phyloP scores from a whole-genome alignment of 2,329 filamentous ascomycete species.

The Paraconiothyrium sp. region DNA sequence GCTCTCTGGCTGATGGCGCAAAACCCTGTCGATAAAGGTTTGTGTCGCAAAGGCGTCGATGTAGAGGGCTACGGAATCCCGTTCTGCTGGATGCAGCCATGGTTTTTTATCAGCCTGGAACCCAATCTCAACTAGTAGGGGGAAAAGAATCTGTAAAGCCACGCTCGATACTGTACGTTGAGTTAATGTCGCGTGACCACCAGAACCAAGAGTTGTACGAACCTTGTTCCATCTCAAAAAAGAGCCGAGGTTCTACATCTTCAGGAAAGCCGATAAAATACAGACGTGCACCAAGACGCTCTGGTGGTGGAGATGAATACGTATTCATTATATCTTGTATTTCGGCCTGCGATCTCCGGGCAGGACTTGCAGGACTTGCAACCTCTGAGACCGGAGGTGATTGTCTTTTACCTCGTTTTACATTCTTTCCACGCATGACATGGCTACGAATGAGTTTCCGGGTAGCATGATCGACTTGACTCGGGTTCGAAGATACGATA shows the following conservation, averaged over 20 bases:
- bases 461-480: conserved; percentile 31
- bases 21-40: background rate
- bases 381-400: background rate
- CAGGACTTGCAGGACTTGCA: conserved; percentile 20
- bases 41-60: background rate
- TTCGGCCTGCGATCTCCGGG: background rate
- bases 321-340: background rate
- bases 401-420: conserved; percentile 23
- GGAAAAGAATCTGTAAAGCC: background rate
- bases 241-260: background rate
- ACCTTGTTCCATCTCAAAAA: background rate
- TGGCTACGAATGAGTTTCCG: conserved; percentile 53
- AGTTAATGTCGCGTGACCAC: background rate
- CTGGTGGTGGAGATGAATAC: background rate
- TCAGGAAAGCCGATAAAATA: background rate
- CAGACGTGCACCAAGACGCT: background rate
- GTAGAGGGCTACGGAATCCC: background rate
- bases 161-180: background rate
- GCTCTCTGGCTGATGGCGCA: conserved; percentile 16
- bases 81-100: background rate
- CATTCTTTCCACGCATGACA: conserved; percentile 58
- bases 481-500: background rate
- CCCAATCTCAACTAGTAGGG: background rate
- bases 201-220: background rate
- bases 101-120: background rate